These are phyloP conservation scores for Trypanosoma theileri DNA, from an alignment of 208 protist species.

Conservation along the genomic window DNA sequence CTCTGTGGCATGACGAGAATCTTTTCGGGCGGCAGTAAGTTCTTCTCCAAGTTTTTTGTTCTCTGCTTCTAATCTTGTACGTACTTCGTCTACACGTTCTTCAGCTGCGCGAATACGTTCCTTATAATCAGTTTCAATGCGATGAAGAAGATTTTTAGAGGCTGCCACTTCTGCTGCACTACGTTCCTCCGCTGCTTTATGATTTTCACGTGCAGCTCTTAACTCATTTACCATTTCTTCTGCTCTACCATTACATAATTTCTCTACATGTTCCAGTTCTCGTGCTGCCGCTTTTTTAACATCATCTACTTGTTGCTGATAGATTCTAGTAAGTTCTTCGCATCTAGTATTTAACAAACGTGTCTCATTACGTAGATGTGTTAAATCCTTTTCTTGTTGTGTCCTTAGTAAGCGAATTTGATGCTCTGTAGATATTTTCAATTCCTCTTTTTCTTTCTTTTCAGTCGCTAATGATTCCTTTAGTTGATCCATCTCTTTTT, in stretches of 20 bases:
- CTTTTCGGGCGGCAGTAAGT: constrained; percentile 42
- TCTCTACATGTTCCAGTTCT: constrained; percentile 78
- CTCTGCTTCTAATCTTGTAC: constrained; percentile 44
- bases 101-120: constrained; percentile 62
- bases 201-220: constrained; percentile 43
- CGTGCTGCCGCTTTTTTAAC: constrained; percentile 60
- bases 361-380: constrained; percentile 52
- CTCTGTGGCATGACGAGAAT: constrained; percentile 51
- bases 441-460: constrained; percentile 31
- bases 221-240: constrained; percentile 71
- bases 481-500: constrained; percentile 38
- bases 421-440: constrained; percentile 56
- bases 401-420: constrained; percentile 70
- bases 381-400: constrained; percentile 70
- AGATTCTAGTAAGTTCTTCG: constrained; percentile 46
- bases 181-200: constrained; percentile 48
- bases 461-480: constrained; percentile 41
- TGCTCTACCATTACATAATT: constrained; percentile 50
- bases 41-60: constrained; percentile 35
- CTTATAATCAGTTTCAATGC: constrained; percentile 78
- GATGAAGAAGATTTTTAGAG: constrained; percentile 50
- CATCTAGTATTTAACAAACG: constrained; percentile 51
- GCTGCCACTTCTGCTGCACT: constrained; percentile 47
- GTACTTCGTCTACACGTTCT: constrained; percentile 59
- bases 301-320: constrained; percentile 75